phyloP scores from a whole-genome alignment of 768 basidiomycete genomes.

The Leccinum olivaceopallidum region DNA sequence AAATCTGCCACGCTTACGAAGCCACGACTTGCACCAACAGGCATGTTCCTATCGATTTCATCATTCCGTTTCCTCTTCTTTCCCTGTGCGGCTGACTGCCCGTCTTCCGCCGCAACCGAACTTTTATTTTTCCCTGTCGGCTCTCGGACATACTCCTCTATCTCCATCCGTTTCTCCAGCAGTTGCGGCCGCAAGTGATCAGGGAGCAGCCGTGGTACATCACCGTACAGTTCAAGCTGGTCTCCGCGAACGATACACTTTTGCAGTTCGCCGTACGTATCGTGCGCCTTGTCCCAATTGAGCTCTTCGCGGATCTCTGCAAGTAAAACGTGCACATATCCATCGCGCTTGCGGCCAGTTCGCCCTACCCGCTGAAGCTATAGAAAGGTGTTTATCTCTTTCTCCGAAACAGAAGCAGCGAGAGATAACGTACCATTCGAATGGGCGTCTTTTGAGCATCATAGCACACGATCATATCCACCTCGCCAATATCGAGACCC shows the following conservation, averaged over 20 bases:
- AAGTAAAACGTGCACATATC: slow-evolving; percentile 88
- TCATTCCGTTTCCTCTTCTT: slow-evolving; percentile 74
- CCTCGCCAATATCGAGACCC: slow-evolving; percentile 96
- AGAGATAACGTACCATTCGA: slow-evolving; percentile 70
- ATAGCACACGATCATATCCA: slow-evolving; percentile 95
- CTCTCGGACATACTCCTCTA: slow-evolving; percentile 67
- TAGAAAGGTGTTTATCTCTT: slow-evolving; percentile 4
- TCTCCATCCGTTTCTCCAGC: slow-evolving; percentile 81
- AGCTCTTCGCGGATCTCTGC: slow-evolving; percentile 88
- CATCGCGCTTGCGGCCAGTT: slow-evolving; percentile 90
- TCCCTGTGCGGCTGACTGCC: slow-evolving; percentile 32
- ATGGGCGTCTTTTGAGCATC: slow-evolving; percentile 96
- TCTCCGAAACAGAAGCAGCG: not conserved
- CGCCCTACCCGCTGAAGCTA: slow-evolving; percentile 96
- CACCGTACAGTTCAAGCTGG: slow-evolving; percentile 88
- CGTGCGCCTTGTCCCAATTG: slow-evolving; percentile 88
- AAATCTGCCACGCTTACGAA: slow-evolving; percentile 73
- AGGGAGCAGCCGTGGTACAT: slow-evolving; percentile 86
- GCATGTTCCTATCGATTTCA: slow-evolving; percentile 69
- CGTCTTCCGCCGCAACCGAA: slow-evolving; percentile 24
- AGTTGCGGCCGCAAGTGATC: slow-evolving; percentile 73
- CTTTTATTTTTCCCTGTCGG: slow-evolving; percentile 39
- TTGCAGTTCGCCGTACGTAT: slow-evolving; percentile 86
- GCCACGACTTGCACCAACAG: slow-evolving; percentile 64
- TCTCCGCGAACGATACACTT: slow-evolving; percentile 83